Evolutionary conservation across 169 alveolate genomes (phyloP).

Genomic region (Plasmodium adleri): DNA sequence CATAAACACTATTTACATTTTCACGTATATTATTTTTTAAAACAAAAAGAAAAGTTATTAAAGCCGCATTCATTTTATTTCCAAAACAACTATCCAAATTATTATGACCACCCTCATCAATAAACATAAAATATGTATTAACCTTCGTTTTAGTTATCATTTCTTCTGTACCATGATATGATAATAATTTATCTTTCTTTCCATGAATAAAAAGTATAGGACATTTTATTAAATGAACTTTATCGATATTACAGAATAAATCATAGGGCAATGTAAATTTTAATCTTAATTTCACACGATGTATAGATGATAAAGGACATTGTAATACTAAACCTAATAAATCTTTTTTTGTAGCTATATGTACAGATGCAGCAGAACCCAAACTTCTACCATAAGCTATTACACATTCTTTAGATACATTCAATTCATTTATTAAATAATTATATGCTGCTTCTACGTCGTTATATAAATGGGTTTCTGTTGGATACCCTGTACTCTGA

Average conservation of each 20-base stretch:
- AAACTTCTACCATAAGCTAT: constrained; percentile 94
- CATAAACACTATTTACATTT: constrained; percentile 29
- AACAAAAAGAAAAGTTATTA: constrained; percentile 54
- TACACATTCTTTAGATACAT: constrained; percentile 84
- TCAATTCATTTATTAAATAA: constrained; percentile 77
- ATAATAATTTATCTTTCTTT: constrained; percentile 92
- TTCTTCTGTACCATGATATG: constrained; percentile 82
- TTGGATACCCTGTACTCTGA: constrained; percentile 86
- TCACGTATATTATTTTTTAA: constrained; percentile 44
- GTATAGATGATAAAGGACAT: constrained; percentile 91
- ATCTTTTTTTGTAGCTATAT: constrained; percentile 85
- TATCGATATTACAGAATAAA: constrained; percentile 92
- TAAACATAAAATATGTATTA: constrained; percentile 80
- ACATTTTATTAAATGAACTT: constrained; percentile 80
- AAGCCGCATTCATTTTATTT: constrained; percentile 64
- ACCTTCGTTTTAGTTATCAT: constrained; percentile 79
- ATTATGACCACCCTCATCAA: constrained; percentile 83
- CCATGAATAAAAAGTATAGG: constrained; percentile 94
- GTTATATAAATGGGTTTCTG: constrained; percentile 87
- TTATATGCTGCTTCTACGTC: constrained; percentile 91
- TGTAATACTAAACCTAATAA: constrained; percentile 90
- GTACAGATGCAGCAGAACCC: constrained; percentile 93
- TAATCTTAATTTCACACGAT: constrained; percentile 87
- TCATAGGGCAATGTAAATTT: constrained; percentile 93
- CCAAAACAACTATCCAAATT: constrained; percentile 79